Evolutionary conservation across 2,329 filamentous ascomycete genomes (phyloP).

Genomic region (Fusarium pseudograminearum): DNA sequence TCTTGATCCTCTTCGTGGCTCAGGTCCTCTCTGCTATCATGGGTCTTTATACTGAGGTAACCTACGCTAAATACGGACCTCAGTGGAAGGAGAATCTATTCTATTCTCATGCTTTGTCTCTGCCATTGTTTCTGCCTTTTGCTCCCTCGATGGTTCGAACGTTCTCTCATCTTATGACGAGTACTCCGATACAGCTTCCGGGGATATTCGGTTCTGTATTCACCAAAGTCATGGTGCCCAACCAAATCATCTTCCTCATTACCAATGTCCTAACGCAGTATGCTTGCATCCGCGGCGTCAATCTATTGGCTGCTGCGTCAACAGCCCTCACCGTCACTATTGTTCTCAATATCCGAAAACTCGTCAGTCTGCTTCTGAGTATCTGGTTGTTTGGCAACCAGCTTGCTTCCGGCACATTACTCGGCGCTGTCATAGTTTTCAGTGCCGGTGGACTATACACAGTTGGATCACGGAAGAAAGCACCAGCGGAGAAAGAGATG

Average conservation of each 20-base stretch:
- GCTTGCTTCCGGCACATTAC: slow-evolving; percentile 78
- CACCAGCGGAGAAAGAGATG: slow-evolving; percentile 18
- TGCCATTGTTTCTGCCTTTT: slow-evolving; percentile 82
- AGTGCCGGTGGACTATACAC: slow-evolving; percentile 91
- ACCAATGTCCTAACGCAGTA: slow-evolving; percentile 92
- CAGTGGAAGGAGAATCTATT: slow-evolving; percentile 97
- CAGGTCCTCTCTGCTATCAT: slow-evolving; percentile 93
- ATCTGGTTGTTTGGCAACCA: slow-evolving; percentile 95
- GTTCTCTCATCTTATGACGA: slow-evolving; percentile 72
- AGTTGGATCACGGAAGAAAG: slow-evolving; percentile 67
- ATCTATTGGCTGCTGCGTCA: slow-evolving; percentile 87
- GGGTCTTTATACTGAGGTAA: slow-evolving; percentile 93
- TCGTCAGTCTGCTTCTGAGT: slow-evolving; percentile 89
- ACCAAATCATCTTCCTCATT: slow-evolving; percentile 76
- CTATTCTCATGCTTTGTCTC: slow-evolving; percentile 83
- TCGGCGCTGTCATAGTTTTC: slow-evolving; percentile 89
- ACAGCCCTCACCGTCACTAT: slow-evolving; percentile 96
- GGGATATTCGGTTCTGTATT: slow-evolving; percentile 33
- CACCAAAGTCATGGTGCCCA: slow-evolving; percentile 61
- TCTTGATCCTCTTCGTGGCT: slow-evolving; percentile 85
- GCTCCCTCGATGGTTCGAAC: slow-evolving; percentile 73
- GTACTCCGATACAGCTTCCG: slow-evolving; percentile 64
- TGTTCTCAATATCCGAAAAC: slow-evolving; percentile 93
- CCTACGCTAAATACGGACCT: slow-evolving; percentile 85
- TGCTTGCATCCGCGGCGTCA: slow-evolving; percentile 94